These are phyloP conservation scores for Quercus wislizeni DNA, from an alignment of 306 rosid species.

Conservation along the genomic window DNA sequence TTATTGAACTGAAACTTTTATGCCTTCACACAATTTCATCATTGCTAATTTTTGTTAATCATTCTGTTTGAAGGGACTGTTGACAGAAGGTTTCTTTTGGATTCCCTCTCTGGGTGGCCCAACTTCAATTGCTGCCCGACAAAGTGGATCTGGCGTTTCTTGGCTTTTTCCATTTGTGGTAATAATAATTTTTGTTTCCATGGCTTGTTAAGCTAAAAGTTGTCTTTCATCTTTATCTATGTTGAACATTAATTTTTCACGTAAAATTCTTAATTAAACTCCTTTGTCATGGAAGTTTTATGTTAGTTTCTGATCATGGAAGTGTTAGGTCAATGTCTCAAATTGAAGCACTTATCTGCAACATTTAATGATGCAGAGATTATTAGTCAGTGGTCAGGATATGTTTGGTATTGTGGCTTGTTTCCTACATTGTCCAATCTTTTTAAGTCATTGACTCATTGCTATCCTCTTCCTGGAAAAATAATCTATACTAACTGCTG, in stretches of 20 bases:
- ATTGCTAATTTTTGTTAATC: conserved; percentile 32
- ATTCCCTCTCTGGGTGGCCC: conserved; percentile 99
- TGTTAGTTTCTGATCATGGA: not conserved
- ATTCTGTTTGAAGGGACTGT: conserved; percentile 66
- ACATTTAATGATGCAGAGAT: not conserved
- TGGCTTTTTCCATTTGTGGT: conserved; percentile 99
- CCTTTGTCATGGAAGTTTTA: not conserved
- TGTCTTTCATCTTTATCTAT: conserved; percentile 5
- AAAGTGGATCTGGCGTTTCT: conserved; percentile 92
- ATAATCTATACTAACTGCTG: not conserved
- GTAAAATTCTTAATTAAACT: not conserved
- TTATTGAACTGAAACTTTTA: not conserved
- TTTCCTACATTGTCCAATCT: not conserved
- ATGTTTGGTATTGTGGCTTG: not conserved
- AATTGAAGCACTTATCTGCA: not conserved
- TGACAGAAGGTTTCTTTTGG: conserved; percentile 99
- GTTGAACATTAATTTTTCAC: not conserved
- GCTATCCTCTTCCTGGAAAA: not conserved
- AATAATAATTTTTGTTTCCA: conserved; percentile 24
- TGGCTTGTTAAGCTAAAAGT: conserved; percentile 17
- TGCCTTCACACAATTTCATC: not conserved
- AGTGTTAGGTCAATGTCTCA: not conserved
- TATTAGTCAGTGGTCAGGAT: not conserved
- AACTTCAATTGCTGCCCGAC: conserved; percentile 94
- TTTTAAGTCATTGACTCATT: not conserved